phyloP scores from a whole-genome alignment of 495 filamentous ascomycete species.

The Penicillium ochrochloron region DNA sequence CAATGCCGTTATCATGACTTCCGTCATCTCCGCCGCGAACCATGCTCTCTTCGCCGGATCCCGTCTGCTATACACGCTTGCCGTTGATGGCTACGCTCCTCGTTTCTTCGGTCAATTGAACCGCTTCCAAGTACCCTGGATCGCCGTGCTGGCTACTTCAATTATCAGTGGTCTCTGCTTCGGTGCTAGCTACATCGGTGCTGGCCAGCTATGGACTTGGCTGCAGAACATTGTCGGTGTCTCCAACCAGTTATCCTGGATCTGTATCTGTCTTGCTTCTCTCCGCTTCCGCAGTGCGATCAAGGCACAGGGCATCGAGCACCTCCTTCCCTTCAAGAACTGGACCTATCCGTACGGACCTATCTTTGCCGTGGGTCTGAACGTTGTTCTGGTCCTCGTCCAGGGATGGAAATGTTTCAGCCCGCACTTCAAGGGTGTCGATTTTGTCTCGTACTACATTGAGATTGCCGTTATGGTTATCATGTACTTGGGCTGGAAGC shows the following conservation, averaged over 20 bases:
- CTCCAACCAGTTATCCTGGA: constrained; percentile 67
- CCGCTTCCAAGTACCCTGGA: constrained; percentile 61
- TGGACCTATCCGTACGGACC: constrained; percentile 65
- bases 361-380: constrained; percentile 54
- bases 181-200: constrained; percentile 64
- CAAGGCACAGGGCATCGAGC: constrained; percentile 56
- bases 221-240: constrained; percentile 65
- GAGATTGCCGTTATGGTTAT: constrained; percentile 55
- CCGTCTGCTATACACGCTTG: constrained; percentile 55
- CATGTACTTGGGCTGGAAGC: constrained; percentile 57
- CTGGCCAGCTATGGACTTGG: constrained; percentile 62
- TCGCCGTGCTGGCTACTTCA: constrained; percentile 60
- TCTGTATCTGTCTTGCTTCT: constrained; percentile 61
- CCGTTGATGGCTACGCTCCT: constrained; percentile 51
- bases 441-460: constrained; percentile 58
- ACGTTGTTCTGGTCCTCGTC: constrained; percentile 59
- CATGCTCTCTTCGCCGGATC: constrained; percentile 61
- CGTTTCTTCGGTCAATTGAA: constrained; percentile 55
- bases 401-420: constrained; percentile 65
- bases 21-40: constrained; percentile 56
- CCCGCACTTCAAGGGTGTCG: constrained; percentile 51
- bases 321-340: constrained; percentile 64
- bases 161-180: constrained; percentile 62
- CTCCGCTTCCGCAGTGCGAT: constrained; percentile 62
- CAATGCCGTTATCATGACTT: constrained; percentile 61